Conservation (phyloP, 106 monocot species). For the Apostasia ramifera region DNA sequence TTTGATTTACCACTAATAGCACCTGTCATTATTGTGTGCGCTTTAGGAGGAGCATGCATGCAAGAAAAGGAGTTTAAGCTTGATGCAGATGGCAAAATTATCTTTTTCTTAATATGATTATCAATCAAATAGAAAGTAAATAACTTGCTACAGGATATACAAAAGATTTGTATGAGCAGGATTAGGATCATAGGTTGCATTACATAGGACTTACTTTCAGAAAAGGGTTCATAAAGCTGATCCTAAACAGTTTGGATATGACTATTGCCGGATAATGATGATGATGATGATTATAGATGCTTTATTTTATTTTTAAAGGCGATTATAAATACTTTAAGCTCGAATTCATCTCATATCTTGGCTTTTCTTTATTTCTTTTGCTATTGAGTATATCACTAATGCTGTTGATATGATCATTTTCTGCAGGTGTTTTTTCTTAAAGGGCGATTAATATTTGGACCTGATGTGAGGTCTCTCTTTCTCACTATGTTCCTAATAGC, state of each 20-base stretch:
- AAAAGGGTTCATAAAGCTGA: too few relatives aligned
- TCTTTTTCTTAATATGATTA: slow-evolving; percentile 13
- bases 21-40: slow-evolving; percentile 1
- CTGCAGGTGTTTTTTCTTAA: slow-evolving; percentile 67
- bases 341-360: too few relatives aligned
- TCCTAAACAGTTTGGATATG: too few relatives aligned
- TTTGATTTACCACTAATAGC: slow-evolving; percentile 9
- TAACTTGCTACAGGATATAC: neutral
- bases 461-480: slow-evolving; percentile 71
- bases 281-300: too few relatives aligned
- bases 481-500: slow-evolving; percentile 74
- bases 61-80: slow-evolving; percentile 22
- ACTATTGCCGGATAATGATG: too few relatives aligned
- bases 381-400: neutral
- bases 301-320: too few relatives aligned
- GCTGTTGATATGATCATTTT: neutral
- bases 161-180: neutral
- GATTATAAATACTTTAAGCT: too few relatives aligned
- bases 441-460: slow-evolving; percentile 82
- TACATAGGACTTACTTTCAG: too few relatives aligned
- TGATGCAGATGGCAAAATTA: slow-evolving; percentile 21
- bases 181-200: neutral
- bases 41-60: slow-evolving; percentile 3
- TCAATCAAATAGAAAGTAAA: slow-evolving; percentile 1
- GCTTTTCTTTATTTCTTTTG: neutral